Conservation (phyloP, 495 filamentous ascomycete species). For the Hapsidospora chrysogenum region DNA sequence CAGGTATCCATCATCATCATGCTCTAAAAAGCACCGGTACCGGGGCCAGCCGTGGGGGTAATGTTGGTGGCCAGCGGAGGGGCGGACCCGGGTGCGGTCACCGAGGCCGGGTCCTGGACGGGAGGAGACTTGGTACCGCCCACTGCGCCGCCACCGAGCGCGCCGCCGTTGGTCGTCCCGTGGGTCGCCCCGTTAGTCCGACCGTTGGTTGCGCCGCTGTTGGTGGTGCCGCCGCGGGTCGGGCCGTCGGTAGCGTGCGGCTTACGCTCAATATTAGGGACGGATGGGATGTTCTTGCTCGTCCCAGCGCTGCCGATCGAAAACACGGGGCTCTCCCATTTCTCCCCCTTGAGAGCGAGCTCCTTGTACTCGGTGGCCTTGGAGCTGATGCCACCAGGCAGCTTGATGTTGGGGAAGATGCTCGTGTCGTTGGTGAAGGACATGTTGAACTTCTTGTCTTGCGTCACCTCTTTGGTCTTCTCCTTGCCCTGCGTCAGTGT, state of each 20-base stretch:
- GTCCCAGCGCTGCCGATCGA: constrained; percentile 63
- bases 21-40: no score
- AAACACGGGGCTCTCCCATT: constrained; percentile 93
- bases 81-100: no score
- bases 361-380: constrained; percentile 94
- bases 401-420: constrained; percentile 72
- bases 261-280: constrained; percentile 54
- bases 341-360: constrained; percentile 70
- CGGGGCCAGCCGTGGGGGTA: no score
- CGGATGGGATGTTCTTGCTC: constrained; percentile 49
- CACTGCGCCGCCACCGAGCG: no score
- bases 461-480: constrained; percentile 39
- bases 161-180: constrained; percentile 7
- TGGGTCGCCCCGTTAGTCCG: constrained; percentile 3
- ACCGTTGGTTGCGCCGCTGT: not conserved
- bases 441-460: constrained; percentile 72
- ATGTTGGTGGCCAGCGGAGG: no score
- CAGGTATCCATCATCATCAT: no score
- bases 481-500: constrained; percentile 56
- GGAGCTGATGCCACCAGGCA: constrained; percentile 80
- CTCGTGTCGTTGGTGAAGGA: constrained; percentile 80
- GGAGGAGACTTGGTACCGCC: no score
- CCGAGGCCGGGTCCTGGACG: no score
- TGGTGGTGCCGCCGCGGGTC: not conserved
- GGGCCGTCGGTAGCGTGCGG: constrained; percentile 10